Evolutionary conservation across 495 filamentous ascomycete species (phyloP), one percentile per base, ranked within the genome.

Genomic region (Bacidia rubella): DNA sequence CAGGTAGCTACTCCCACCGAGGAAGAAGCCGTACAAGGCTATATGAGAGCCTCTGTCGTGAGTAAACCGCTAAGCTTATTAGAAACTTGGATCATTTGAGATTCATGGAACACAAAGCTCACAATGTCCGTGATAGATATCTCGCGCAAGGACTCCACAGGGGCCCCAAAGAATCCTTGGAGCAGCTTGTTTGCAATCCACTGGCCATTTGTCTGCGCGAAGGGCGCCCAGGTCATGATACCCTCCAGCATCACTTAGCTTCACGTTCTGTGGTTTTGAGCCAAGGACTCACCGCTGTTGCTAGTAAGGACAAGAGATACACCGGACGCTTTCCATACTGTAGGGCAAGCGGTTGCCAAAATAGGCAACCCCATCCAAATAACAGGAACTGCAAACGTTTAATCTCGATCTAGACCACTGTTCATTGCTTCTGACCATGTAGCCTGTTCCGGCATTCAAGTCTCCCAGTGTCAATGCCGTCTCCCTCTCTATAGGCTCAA

Each of bases 311-410:
- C 39, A 79, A 32, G 5, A 85, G 59, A 62, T 80, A 84, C 1
- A 77, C 75, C 43, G 77, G 66, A n/a, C 81, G 69, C 63, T 82
- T 83, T 29, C 81, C 81, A 67, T 77, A 84, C 53, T 81, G 74
- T 53, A 83, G 62, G 0, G 81, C 77, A 43, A 83, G 72, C 0
- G 80, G 79, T 62, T 85, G 81, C 82, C 81, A 85, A n/a, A n/a
- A n/a, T n/a, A n/a, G n/a, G n/a, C n/a, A n/a, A n/a, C n/a, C n/a
- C n/a, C n/a, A n/a, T n/a, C n/a, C n/a, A n/a, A n/a, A n/a, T n/a
- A n/a, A n/a, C n/a, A n/a, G n/a, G n/a, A n/a, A n/a, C n/a, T n/a
- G n/a, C n/a, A n/a, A n/a, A n/a, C n/a, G n/a, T n/a, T n/a, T n/a
- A n/a, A n/a, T n/a, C n/a, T n/a, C n/a, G n/a, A n/a, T n/a, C n/a